Evolutionary conservation across 139 green algal species (phyloP), one percentile per base, ranked within the genome.

Genomic region (Chlamydomonas sp.): DNA sequence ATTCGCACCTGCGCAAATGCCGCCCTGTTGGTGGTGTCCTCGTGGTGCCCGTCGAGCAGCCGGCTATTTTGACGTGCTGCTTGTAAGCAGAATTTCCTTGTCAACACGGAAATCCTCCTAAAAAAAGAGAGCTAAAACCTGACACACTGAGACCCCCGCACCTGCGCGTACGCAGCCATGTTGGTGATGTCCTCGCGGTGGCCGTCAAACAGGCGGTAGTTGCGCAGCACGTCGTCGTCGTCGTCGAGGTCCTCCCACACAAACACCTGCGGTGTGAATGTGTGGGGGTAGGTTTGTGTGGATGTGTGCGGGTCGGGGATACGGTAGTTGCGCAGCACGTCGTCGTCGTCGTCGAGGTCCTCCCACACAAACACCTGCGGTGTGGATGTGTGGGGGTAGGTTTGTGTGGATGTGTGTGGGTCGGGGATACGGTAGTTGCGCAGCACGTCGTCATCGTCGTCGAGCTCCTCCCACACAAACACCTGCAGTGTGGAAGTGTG

Each of bases 181-280:
- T 80, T 75, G 58, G 76, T 69, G 71, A 94, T 85, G 78, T 90
- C 90, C 57, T 91, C 81, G 3, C 58, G 48, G 75, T 94, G 87
- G 0, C 84, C 83, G 39, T 82, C 71, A 30, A 88, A 85, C 5
- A 65, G 74, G 22, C 75, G 77, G 71, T 87, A 86, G 24, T 81
- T 65, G 1, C 33, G 65, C 26, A 81, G 50, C 43, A 75, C 60
- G 28, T 75, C 70, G 31, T 70, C 67, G 39, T 79, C 71, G 29
- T 83, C 81, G 33, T 88, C 86, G 24, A 73, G 43, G 54, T 93
- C 86, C 71, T 90, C 75, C 86, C 88, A 93, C 37, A 90, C 77
- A 71, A 86, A 89, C 31, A 90, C 75, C 75, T 81, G 69, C 57
- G 48, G 24, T 13, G 16, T 35, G 16, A 63, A 63, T n/a, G n/a